Evolutionary conservation across 768 basidiomycete genomes (phyloP).

Genomic region (Phlegmacium glaucopus): DNA sequence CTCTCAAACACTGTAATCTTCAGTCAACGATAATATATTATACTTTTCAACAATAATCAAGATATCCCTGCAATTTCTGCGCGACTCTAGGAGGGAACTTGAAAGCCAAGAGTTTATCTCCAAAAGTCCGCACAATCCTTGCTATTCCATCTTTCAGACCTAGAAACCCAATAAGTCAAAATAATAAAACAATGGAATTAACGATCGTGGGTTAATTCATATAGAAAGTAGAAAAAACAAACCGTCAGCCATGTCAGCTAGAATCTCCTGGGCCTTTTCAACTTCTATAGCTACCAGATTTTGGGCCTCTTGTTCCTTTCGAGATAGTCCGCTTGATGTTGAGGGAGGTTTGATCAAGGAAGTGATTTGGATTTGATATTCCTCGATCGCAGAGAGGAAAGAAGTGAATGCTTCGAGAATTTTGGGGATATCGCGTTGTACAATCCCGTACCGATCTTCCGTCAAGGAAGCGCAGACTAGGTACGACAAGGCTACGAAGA

Average conservation of each 20-base stretch:
- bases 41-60: conserved; percentile 47
- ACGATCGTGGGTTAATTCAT: neutral
- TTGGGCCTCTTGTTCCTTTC: conserved; percentile 32
- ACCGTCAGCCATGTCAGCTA: conserved; percentile 61
- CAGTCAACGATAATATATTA: no score
- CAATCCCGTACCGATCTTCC: conserved; percentile 80
- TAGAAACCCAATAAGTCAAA: conserved; percentile 21
- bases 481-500: conserved; percentile 54
- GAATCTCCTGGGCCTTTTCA: conserved; percentile 49
- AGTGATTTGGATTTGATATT: conserved; percentile 53
- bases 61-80: conserved; percentile 63
- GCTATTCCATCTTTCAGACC: conserved; percentile 67
- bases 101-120: conserved; percentile 70
- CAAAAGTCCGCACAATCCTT: conserved; percentile 69
- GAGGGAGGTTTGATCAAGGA: conserved; percentile 35
- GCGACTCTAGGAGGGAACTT: conserved; percentile 72
- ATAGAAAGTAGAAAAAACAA: conserved; percentile 20
- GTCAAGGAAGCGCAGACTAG: conserved; percentile 68
- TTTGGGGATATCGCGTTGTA: conserved; percentile 82
- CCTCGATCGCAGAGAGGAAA: conserved; percentile 65
- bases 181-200: no score
- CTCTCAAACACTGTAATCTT: no score
- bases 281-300: conserved; percentile 46
- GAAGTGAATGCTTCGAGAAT: conserved; percentile 74
- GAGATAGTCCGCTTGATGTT: conserved; percentile 25